Evolutionary conservation across 2,329 filamentous ascomycete genomes (phyloP).

Genomic region (Trichoderma gracile): DNA sequence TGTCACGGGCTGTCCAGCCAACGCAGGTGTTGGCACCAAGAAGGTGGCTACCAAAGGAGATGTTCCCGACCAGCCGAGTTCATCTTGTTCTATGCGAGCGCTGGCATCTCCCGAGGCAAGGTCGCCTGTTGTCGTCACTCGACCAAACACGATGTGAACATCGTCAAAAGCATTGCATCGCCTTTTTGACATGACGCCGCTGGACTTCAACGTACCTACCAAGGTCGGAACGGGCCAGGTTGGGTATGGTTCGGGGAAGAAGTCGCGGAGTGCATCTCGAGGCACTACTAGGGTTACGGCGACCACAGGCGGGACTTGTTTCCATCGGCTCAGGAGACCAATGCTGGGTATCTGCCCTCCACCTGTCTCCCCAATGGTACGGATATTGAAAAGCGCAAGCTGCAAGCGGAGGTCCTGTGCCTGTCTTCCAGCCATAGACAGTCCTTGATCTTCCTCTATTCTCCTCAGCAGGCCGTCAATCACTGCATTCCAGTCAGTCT

Average conservation of each 20-base stretch:
- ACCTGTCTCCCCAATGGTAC: neutral
- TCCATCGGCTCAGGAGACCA: conserved; percentile 42
- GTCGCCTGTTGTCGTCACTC: conserved; percentile 31
- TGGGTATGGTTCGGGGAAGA: conserved; percentile 31
- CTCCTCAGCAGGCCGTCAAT: conserved; percentile 36
- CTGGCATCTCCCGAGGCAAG: conserved; percentile 36
- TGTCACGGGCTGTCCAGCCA: conserved; percentile 39
- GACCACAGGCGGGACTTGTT: conserved; percentile 39
- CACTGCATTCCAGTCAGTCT: conserved; percentile 39
- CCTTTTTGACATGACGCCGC: conserved; percentile 29
- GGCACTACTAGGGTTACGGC: conserved; percentile 44
- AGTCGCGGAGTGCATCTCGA: conserved; percentile 31
- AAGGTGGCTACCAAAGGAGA: conserved; percentile 46
- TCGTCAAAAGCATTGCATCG: conserved; percentile 44
- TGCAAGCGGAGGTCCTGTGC: conserved; percentile 41
- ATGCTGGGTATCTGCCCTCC: conserved; percentile 28
- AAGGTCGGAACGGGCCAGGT: conserved; percentile 34
- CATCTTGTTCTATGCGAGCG: conserved; percentile 40
- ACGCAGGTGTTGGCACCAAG: conserved; percentile 40
- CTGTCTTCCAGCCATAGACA: conserved; percentile 37
- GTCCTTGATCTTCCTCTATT: conserved; percentile 36
- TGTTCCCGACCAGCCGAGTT: conserved; percentile 40
- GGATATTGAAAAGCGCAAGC: conserved; percentile 40
- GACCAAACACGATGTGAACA: conserved; percentile 47
- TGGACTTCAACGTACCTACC: conserved; percentile 36